Percentiles rank a stretch among this genome's conserved stretches.
phyloP scores from a whole-genome alignment of 331 rosid genomes.

The Erythrophleum ivorense region DNA sequence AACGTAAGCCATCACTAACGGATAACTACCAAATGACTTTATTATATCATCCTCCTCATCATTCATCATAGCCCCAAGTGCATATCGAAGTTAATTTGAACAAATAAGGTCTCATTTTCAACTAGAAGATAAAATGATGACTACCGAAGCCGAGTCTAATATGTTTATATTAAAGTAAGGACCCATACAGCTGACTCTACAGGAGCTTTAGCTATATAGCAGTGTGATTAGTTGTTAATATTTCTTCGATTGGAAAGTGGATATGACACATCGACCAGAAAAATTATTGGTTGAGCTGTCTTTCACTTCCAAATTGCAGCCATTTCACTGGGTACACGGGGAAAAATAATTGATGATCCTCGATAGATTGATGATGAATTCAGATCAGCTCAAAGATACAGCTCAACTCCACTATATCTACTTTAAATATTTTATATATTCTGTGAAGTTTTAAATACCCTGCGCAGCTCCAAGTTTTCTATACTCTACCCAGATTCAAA shows the following conservation, averaged over 20 bases:
- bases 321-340: neutral
- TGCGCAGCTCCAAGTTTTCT: neutral
- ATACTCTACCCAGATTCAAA: conserved; percentile 1
- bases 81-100: neutral
- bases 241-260: neutral
- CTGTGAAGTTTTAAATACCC: neutral
- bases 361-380: neutral
- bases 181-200: neutral
- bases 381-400: neutral
- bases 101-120: neutral
- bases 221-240: neutral
- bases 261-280: neutral
- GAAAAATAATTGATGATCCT: neutral
- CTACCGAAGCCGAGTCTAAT: neutral
- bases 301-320: neutral
- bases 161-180: neutral
- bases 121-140: conserved; percentile 9
- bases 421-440: neutral
- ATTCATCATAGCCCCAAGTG: neutral
- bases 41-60: neutral
- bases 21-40: conserved; percentile 14
- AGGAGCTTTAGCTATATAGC: neutral
- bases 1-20: conserved; percentile 2
- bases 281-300: conserved; percentile 5
- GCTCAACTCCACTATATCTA: neutral